Evolutionary conservation across 83 land plant genomes (phyloP).

Genomic region (Diphasiastrum complanatum): DNA sequence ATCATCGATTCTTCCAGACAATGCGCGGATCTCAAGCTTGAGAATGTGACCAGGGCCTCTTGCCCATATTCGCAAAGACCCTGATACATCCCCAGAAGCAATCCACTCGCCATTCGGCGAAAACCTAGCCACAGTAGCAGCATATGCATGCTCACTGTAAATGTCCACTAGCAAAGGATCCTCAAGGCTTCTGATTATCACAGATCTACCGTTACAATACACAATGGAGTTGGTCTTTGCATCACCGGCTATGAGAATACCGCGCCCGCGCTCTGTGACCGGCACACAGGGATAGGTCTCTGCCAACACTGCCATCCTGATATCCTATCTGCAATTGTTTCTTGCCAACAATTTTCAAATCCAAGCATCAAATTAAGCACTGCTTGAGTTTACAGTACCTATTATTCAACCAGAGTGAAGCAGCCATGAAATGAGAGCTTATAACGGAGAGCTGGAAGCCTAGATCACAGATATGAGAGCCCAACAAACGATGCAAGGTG

Average conservation of each 20-base stretch:
- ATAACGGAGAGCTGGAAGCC: too few relatives aligned
- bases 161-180: constrained; percentile 52
- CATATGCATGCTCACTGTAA: constrained; percentile 83
- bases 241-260: constrained; percentile 84
- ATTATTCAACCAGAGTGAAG: too few relatives aligned
- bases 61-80: constrained; percentile 87
- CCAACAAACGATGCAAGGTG: too few relatives aligned
- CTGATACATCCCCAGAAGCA: constrained; percentile 89
- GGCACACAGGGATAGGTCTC: constrained; percentile 79
- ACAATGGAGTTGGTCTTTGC: constrained; percentile 57
- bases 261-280: constrained; percentile 84
- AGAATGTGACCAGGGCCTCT: constrained; percentile 46
- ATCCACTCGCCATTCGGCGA: constrained; percentile 99
- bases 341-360: too few relatives aligned
- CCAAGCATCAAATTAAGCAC: too few relatives aligned
- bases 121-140: constrained; percentile 79
- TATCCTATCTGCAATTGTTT: too few relatives aligned
- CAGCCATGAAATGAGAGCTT: too few relatives aligned
- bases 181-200: constrained; percentile 61
- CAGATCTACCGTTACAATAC: constrained; percentile 83
- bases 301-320: constrained; percentile 60
- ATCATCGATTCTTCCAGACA: constrained; percentile 85
- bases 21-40: constrained; percentile 64
- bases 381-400: too few relatives aligned
- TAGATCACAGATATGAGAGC: too few relatives aligned